Percentiles rank a stretch among this genome's conserved stretches.
phyloP scores from a whole-genome alignment of 2,329 filamentous ascomycete species.

The Neospermospora avenae region DNA sequence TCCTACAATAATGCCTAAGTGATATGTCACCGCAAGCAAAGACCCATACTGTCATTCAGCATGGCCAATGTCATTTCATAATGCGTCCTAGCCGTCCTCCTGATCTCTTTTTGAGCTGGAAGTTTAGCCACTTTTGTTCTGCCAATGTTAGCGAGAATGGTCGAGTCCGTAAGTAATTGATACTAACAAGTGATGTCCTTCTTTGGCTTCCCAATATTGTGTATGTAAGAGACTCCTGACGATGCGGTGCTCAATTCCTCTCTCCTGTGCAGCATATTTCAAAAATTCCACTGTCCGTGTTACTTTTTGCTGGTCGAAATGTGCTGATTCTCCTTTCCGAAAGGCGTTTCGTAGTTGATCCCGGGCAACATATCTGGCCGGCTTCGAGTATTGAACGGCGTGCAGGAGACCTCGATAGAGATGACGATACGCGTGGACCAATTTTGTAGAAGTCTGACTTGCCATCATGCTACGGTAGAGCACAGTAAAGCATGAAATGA shows the following conservation, averaged over 20 bases:
- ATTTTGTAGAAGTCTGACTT: conserved; percentile 20
- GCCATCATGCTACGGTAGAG: conserved; percentile 16
- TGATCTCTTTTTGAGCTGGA: conserved; percentile 12
- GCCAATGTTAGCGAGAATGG: not conserved
- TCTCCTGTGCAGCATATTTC: conserved; percentile 57
- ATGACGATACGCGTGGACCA: conserved; percentile 65
- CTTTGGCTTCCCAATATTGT: conserved; percentile 18
- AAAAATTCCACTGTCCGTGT: conserved; percentile 69
- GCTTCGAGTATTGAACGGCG: conserved; percentile 69
- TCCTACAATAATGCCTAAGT: not conserved
- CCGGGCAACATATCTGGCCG: conserved; percentile 60
- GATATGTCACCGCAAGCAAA: conserved; percentile 53
- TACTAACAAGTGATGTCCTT: conserved; percentile 8
- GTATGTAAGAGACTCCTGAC: conserved; percentile 64
- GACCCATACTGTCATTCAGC: conserved; percentile 70
- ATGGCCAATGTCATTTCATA: conserved; percentile 69
- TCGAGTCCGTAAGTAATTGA: not conserved
- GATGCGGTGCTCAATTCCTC: conserved; percentile 68
- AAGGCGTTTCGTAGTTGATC: conserved; percentile 60
- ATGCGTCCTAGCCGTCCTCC: conserved; percentile 43
- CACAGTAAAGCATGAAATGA: too few species aligned
- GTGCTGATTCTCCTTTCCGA: conserved; percentile 42
- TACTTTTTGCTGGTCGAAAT: conserved; percentile 50
- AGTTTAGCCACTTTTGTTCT: not conserved
- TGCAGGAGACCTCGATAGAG: conserved; percentile 65